Base-by-base conservation (phyloP, 2,329 filamentous ascomycete genomes). In the Cladosporium sp. region DNA sequence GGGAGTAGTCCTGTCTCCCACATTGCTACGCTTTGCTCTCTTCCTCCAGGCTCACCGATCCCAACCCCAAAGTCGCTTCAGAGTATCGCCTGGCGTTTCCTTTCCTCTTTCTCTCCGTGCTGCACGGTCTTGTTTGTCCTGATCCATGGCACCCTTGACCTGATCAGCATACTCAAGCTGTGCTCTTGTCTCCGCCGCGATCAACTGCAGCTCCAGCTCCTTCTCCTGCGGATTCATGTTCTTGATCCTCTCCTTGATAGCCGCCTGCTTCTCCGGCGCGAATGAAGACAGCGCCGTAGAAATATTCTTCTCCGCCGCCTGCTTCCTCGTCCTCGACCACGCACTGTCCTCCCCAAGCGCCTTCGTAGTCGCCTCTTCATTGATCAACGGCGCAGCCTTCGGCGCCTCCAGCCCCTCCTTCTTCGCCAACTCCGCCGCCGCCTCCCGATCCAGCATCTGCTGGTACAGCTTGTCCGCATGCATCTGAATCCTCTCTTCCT, bases 381-480 rank as follows among this genome's bases (percentile, higher is more conserved):
- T 59, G 33, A 87, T 67, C 6, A 83, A 68, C 7, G 82, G 76
- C 43, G 81, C 74, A 62, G 87, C 84, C 16, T 74, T 72, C 0
- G 86, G 85, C 43, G 76, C 66, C 63, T 62, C 73, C 63, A 64
- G 69, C 58, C 64, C 80, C 69, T 70, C 78, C 50, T 77, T 75
- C 68, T 83, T 83, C 34, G 86, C 87, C 62, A 83, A 78, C 58
- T 86, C 82, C n/a, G 87, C 82, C 57, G 79, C 80, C 16, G 76
- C 77, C 70, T 98, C 92, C 67, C 95, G 89, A 56, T 82, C 79
- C 35, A 95, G 71, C 84, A 97, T 89, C 61, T 86, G 83, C 64
- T 92, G 87, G 70, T 90, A 98, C 38, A 98, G 77, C 58, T 82
- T 82, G 73, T 98, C 93, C 54, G 92, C 92, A 69, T 96, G 91